Percentiles rank a stretch among this genome's conserved stretches.
Conservation (phyloP, 2,329 filamentous ascomycete species). For the Metarhizium guizhouense region DNA sequence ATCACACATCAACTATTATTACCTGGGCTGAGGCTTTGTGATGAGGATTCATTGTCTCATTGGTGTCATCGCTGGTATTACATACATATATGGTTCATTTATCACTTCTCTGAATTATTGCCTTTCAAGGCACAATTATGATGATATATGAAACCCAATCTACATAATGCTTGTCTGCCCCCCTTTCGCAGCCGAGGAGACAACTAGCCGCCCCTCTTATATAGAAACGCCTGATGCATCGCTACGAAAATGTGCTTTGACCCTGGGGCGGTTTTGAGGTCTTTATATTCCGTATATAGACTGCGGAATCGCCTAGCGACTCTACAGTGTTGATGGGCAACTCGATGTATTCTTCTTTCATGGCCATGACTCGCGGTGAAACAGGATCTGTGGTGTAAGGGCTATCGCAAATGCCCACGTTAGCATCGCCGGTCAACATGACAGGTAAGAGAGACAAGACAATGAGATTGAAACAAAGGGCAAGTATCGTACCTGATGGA, state of each 20-base stretch:
- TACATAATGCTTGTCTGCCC: background rate
- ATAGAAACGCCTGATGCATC: too few relatives aligned
- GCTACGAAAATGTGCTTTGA: background rate
- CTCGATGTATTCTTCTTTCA: slow-evolving; percentile 1
- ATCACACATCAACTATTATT: too few relatives aligned
- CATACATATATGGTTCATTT: too few relatives aligned
- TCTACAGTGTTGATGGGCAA: background rate
- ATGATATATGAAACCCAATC: background rate
- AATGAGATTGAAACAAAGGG: background rate
- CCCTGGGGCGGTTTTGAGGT: background rate
- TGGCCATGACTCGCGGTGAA: slow-evolving; percentile 1
- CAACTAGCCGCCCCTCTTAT: background rate
- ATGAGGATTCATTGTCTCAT: too few relatives aligned
- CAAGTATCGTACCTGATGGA: slow-evolving; percentile 1
- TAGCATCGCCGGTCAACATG: background rate
- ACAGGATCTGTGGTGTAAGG: slow-evolving; percentile 2
- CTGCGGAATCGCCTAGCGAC: background rate
- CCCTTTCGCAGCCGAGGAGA: background rate
- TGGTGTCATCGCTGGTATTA: too few relatives aligned
- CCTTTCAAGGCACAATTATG: too few relatives aligned
- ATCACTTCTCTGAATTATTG: too few relatives aligned
- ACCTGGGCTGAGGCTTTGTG: too few relatives aligned
- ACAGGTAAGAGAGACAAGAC: background rate
- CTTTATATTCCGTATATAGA: slow-evolving; percentile 1
- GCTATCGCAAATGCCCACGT: background rate